Evolutionary conservation across 2,329 filamentous ascomycete species (phyloP).

Genomic region (Fusarium buxicola): DNA sequence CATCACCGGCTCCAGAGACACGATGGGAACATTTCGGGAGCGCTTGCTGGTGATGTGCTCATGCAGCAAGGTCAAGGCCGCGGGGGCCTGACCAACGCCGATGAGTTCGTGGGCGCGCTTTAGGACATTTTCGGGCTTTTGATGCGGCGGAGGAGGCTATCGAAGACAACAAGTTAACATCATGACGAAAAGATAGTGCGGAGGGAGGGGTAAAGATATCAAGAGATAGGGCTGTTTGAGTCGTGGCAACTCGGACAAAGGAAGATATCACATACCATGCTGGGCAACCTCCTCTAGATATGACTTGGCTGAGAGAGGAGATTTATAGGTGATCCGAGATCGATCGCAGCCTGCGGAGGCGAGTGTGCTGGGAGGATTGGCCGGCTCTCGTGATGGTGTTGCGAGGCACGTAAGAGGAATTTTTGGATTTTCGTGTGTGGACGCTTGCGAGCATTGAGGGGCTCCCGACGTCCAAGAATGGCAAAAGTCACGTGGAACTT

Average conservation of each 20-base stretch:
- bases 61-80: conserved; percentile 93
- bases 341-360: conserved; percentile 54
- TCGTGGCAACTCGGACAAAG: conserved; percentile 28
- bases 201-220: conserved; percentile 46
- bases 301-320: conserved; percentile 53
- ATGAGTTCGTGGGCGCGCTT: conserved; percentile 99
- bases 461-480: conserved; percentile 45
- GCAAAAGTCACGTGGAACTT: conserved; percentile 51
- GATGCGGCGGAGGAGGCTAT: conserved; percentile 94
- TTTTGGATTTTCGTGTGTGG: conserved; percentile 61
- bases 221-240: conserved; percentile 30
- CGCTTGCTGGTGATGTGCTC: conserved; percentile 99
- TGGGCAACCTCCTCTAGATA: conserved; percentile 64
- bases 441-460: conserved; percentile 57
- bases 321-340: conserved; percentile 52
- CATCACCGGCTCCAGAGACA: conserved; percentile 97
- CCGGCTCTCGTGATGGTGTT: conserved; percentile 55
- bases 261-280: conserved; percentile 56
- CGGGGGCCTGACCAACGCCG: conserved; percentile 92
- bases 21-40: conserved; percentile 96
- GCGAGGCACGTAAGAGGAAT: conserved; percentile 52
- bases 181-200: conserved; percentile 36
- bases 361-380: conserved; percentile 52
- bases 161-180: conserved; percentile 45
- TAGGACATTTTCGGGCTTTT: conserved; percentile 98